Base-by-base conservation (phyloP, 1,139 yeast genomes). In the Geotrichum histeridarum region DNA sequence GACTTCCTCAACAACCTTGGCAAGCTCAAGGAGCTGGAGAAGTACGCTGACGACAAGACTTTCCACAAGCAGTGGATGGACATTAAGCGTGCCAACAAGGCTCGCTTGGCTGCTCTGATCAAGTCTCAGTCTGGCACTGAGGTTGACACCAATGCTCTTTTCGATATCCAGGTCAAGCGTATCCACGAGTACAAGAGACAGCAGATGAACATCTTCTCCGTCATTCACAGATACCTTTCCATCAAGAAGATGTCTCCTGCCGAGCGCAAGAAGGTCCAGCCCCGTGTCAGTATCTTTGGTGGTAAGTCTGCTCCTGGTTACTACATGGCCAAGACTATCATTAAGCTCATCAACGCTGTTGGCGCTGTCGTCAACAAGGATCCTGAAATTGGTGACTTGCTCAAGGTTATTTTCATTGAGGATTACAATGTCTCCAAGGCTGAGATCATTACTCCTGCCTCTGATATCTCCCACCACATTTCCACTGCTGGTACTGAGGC, bases 401-500 rank as follows among this genome's bases (percentile, higher is more conserved):
- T 90, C 65, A 89, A 89, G 74, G 95, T 88, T 59, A 89, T 86
- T 31, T 90, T 87, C 67, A 79, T 90, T 61, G 95, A 95, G 38
- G 97, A 90, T 69, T 90, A 90, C 73, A 89, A 89, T 66, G 97
- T 90, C 49, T 86, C 95, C 50, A 90, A 89, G 73, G 96, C 97
- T 0, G 96, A 91, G 73, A 80, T 89, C 57, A 88, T 91, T 65
- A 78, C 82, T 61, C 96, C 97, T 22, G 97, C 93, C 15, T 83
- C 93, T 44, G 97, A 90, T 68, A 77, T 90, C 66, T 86, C 95
- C 50, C 94, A 90, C 72, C 98, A 90, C 73, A 91, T 90, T 62
- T 89, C 96, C n/a, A 90, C 97, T 49, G 97, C 97, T 9, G 98
- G 98, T 64, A 90, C 98, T 27, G 98, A 90, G 71, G 97, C 96